Evolutionary conservation across 2,329 filamentous ascomycete genomes (phyloP), one percentile per base, ranked within the genome.

Genomic region (Curvularia sp.): DNA sequence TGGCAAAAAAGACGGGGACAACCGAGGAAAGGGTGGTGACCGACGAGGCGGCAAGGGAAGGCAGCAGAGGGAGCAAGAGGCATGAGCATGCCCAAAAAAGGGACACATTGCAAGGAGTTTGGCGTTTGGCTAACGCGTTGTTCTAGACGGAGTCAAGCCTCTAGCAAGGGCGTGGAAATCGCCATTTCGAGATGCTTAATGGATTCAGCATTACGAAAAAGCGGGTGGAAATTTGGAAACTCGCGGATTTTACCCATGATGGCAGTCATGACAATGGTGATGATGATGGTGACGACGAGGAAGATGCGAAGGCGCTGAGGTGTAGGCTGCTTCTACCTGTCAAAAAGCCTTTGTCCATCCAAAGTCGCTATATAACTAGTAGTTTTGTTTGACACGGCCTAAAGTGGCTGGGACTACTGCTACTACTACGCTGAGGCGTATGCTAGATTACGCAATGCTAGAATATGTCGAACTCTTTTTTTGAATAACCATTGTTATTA

Each of bases 11-110:
- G 70, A 74, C 15, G 74, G 73, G 21, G 72, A 71, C 45, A 64
- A 73, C 45, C 67, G 72, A 61, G 65, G 68, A 49, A 64, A 74
- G 47, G 64, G 69, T 45, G 64, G 74, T 10, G 74, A 75, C 21
- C 66, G 72, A 59, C 60, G 72, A 23, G 68, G 68, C 32, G 68
- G 69, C 53, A 68, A 70, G 63, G 73, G 73, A 15, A 66, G 73
- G 66, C 73, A 74, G 63, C 71, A 74, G 59, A 66, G 68, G 61
- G 54, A 66, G 47, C 70, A 72, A 55, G 72, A 74, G 49, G 72
- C 72, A 61, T 74, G 70, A 74, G 55, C 43, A 56, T 63, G 61
- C 61, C 53, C 55, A 57, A 53, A 53, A 57, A 63, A 28, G 47
- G 30, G 42, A 51, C 54, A 56, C 39, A 63, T 58, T 51, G 34